Conservation (phyloP, 441 rosid species). For the Populus hybrid region DNA sequence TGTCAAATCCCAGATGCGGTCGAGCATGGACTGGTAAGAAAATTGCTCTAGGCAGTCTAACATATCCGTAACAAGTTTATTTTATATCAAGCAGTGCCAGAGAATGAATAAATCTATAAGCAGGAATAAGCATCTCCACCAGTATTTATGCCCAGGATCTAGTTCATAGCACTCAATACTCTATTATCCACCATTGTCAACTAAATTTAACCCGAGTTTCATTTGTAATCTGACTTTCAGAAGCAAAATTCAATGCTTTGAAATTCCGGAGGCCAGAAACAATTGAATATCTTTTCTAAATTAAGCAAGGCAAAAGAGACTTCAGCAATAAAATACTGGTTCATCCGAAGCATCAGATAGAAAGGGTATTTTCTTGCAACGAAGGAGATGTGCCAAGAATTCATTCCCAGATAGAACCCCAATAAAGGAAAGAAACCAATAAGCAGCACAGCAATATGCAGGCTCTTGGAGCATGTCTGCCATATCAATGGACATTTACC, state of each 20-base stretch:
- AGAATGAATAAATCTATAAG: not conserved
- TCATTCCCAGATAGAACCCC: not conserved
- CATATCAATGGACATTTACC: slow-evolving; percentile 40
- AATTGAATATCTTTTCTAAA: not conserved
- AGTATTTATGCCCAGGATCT: not conserved
- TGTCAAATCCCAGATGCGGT: not conserved
- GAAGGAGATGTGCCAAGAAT: not conserved
- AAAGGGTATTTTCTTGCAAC: not conserved
- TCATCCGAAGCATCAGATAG: not conserved
- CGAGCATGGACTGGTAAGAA: not conserved
- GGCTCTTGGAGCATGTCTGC: not conserved
- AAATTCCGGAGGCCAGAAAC: not conserved
- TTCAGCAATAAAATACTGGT: not conserved
- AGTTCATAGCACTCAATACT: not conserved
- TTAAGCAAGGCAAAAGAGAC: not conserved
- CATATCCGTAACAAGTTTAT: not conserved
- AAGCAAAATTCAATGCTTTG: not conserved
- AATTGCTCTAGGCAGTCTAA: not conserved
- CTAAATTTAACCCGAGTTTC: not conserved
- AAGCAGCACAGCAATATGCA: not conserved
- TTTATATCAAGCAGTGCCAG: not conserved
- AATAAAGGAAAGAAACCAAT: not conserved
- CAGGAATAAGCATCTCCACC: not conserved
- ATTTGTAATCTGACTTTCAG: not conserved
- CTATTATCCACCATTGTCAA: not conserved